phyloP scores from a whole-genome alignment of 1,284 basidiomycete species.

The Leccinum cinnamomeum region DNA sequence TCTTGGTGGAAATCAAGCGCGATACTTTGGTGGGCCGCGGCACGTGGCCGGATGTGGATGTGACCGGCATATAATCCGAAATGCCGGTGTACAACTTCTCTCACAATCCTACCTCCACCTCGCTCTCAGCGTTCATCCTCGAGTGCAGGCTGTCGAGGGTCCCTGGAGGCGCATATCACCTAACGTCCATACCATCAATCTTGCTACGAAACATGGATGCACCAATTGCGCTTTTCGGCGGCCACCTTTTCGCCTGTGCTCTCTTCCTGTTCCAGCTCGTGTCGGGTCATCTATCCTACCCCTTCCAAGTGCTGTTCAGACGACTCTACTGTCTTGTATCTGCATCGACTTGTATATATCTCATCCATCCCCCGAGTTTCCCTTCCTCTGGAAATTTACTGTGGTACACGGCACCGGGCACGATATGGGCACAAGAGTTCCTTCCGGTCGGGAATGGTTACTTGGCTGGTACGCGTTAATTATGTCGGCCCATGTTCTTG shows the following conservation, averaged over 20 bases:
- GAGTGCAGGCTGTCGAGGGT: background rate
- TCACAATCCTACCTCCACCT: background rate
- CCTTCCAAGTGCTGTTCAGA: conserved; percentile 20
- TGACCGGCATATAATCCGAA: no score
- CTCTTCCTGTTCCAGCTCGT: conserved; percentile 17
- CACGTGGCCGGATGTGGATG: no score
- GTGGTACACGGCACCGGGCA: conserved; percentile 60
- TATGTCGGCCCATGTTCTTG: background rate
- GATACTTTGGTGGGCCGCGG: no score
- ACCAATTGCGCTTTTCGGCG: conserved; percentile 19
- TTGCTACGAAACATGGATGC: conserved; percentile 24
- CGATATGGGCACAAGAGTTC: conserved; percentile 56
- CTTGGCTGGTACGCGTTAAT: conserved; percentile 51
- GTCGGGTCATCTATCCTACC: conserved; percentile 19
- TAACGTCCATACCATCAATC: background rate
- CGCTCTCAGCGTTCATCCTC: background rate
- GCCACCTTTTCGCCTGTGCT: conserved; percentile 20
- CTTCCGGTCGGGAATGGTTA: conserved; percentile 75
- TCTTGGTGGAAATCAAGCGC: conserved; percentile 28
- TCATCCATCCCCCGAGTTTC: conserved; percentile 48
- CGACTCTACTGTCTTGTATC: conserved; percentile 26
- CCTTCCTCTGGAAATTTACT: conserved; percentile 71
- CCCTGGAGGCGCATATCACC: background rate
- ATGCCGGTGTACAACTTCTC: no score
- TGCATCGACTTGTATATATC: conserved; percentile 21